A percentile compares a stretch with the other conserved stretches of the same genome.
These are phyloP conservation scores for Cordyceps tenuipes DNA, from an alignment of 2,329 filamentous ascomycete species.

Conservation along the genomic window DNA sequence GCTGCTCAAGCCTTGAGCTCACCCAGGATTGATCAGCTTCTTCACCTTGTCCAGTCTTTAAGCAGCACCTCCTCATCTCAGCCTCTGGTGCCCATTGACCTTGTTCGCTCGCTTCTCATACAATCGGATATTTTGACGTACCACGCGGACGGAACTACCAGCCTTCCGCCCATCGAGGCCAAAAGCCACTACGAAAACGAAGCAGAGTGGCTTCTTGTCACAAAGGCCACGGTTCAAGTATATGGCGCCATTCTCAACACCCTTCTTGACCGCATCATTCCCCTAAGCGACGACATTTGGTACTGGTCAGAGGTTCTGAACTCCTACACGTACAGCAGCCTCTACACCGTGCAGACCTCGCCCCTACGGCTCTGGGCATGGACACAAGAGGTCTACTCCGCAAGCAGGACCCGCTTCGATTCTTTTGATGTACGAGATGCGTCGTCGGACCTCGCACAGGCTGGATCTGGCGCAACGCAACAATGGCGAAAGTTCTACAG, in stretches of 20 bases:
- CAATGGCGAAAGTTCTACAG: conserved; percentile 68
- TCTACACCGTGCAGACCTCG: conserved; percentile 82
- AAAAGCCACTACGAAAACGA: conserved; percentile 59
- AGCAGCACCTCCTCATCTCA: conserved; percentile 60
- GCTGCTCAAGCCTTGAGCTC: conserved; percentile 38
- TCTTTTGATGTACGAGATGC: conserved; percentile 22
- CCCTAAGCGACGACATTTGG: conserved; percentile 78
- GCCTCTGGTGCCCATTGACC: conserved; percentile 49
- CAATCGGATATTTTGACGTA: conserved; percentile 45
- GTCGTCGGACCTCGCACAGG: conserved; percentile 26
- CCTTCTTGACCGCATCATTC: conserved; percentile 74
- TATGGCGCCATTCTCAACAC: conserved; percentile 73
- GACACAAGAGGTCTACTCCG: conserved; percentile 59
- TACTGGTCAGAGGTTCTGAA: conserved; percentile 90
- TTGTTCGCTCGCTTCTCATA: conserved; percentile 54
- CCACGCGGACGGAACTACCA: background rate
- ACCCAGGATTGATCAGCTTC: conserved; percentile 51
- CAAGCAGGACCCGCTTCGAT: conserved; percentile 43
- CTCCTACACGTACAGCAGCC: conserved; percentile 66
- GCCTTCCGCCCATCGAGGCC: conserved; percentile 14
- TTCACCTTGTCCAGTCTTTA: conserved; percentile 60
- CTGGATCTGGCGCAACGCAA: conserved; percentile 33
- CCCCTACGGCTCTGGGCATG: conserved; percentile 68
- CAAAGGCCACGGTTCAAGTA: conserved; percentile 85
- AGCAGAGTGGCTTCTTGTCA: conserved; percentile 82